phyloP scores from a whole-genome alignment of 768 basidiomycete species.

The Boletellus emodensis region DNA sequence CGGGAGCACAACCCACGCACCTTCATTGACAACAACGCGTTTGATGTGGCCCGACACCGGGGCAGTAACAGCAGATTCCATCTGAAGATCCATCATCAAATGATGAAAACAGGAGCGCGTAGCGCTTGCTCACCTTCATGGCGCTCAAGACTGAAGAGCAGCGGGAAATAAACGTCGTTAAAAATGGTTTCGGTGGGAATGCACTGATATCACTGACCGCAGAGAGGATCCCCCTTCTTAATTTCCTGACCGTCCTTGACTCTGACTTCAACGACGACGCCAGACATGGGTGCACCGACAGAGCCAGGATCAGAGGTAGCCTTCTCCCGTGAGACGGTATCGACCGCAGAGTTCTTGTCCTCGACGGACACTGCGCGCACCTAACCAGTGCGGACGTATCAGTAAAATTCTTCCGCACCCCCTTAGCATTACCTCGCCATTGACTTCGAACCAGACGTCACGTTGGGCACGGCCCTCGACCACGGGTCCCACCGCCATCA shows the following conservation, averaged over 20 bases:
- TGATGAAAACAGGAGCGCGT: neutral
- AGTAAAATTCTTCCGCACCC: slow-evolving; percentile 12
- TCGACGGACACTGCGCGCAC: slow-evolving; percentile 93
- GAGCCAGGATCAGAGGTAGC: slow-evolving; percentile 91
- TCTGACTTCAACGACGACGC: slow-evolving; percentile 96
- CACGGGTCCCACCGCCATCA: slow-evolving; percentile 93
- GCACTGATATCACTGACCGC: slow-evolving; percentile 51
- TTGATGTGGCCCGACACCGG: slow-evolving; percentile 97
- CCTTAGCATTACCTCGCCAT: slow-evolving; percentile 69
- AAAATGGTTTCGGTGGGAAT: slow-evolving; percentile 19
- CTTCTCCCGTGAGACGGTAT: slow-evolving; percentile 92
- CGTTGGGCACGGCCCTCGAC: slow-evolving; percentile 88
- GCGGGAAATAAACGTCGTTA: slow-evolving; percentile 6
- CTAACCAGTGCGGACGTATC: slow-evolving; percentile 36
- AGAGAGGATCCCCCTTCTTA: slow-evolving; percentile 95
- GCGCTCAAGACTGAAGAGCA: slow-evolving; percentile 74
- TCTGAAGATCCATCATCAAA: slow-evolving; percentile 46
- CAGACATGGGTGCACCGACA: slow-evolving; percentile 97
- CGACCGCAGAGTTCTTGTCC: slow-evolving; percentile 96
- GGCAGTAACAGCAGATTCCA: slow-evolving; percentile 96
- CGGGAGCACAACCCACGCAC: slow-evolving; percentile 34
- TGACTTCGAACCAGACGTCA: slow-evolving; percentile 98
- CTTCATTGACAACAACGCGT: slow-evolving; percentile 87
- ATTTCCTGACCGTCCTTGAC: slow-evolving; percentile 98
- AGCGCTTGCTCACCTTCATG: slow-evolving; percentile 71